Evolutionary conservation across 495 filamentous ascomycete genomes (phyloP), one percentile per base, ranked within the genome.

Genomic region (Opeltia flavorubescens): DNA sequence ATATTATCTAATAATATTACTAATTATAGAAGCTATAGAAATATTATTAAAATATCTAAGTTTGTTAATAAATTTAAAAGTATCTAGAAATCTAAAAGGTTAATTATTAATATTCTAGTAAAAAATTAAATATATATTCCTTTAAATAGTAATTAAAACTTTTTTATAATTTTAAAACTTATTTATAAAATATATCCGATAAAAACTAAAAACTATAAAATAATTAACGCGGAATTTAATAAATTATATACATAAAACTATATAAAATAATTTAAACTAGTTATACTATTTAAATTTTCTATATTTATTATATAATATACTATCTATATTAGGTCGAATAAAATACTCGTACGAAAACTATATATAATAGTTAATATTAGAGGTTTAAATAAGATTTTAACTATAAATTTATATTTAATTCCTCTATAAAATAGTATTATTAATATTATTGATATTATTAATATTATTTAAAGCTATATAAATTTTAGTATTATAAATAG

Each of bases 161-260:
- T 7, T 23, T 13, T 12, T 7, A 23, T 30, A 3, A 40, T 11
- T 4, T 12, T 20, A 12, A 29, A 20, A 20, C 18, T 13, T 35
- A 17, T 7, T n/a, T n/a, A n/a, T 0, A 47, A 47, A 24, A 39
- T 47, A 4, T 53, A 53, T 23, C 27, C 33, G 0, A 5, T 50
- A 6, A 29, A 43, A 0, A 9, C 20, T 2, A 36, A 43, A 5
- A 29, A 58, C 38, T 13, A 43, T 2, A 44, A 50, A 24, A 27
- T 58, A 0, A 39, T 58, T 12, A 44, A 58, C 23, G 36, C 47
- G 18, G 26, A 30, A 4, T 55, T 56, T 27, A 24, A 58, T 45
- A 47, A 56, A 23, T 23, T 58, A 27, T 36, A 58, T 30, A 24
- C 13, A 11, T 39, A 56, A 46, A 21, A 23, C 17, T n/a, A 47